Evolutionary conservation across 768 basidiomycete genomes (phyloP), one percentile per base, ranked within the genome.

Genomic region (Naganishia friedmannii): DNA sequence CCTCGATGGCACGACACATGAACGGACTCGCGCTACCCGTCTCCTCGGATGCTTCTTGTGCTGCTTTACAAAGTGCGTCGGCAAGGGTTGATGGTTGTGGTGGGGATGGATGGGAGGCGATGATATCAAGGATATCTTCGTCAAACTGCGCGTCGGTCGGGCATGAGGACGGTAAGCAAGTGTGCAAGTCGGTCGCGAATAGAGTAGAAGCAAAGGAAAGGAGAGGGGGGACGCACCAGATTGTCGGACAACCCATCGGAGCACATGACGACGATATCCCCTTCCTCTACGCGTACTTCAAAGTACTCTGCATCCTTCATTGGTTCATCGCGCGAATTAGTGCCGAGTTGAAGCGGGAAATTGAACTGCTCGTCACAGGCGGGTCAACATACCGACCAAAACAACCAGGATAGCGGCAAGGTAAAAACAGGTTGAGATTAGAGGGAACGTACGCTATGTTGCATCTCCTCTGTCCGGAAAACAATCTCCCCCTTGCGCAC

Each of bases 391-490:
- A n/a, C n/a, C n/a, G n/a, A n/a, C n/a, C n/a, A n/a, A n/a, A n/a
- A n/a, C n/a, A n/a, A n/a, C n/a, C n/a, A n/a, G n/a, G n/a, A n/a
- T n/a, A n/a, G n/a, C n/a, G n/a, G n/a, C n/a, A 42, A 8, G 2
- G 42, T 2, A 17, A 2, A 2, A 2, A 42, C 42, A 13, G 7
- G 15, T 5, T 8, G 42, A 42, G 42, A 42, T 10, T 5, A 13
- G 15, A 8, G 7, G 42, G 15, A 8, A 84, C 87, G 78, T 76
- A 87, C 87, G 17, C 85, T 86, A 86, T 92, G 93, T 87, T 93
- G 93, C 91, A 95, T 94, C 80, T 96, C 94, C 53, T 90, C 87
- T 58, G 88, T 90, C 37, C 93, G 85, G 88, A 92, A 96, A 1
- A 88, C 86, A 53, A 96, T 87, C 66, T 87, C 84, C 7, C 86